A percentile compares a stretch with the other conserved stretches of the same genome.
phyloP scores from a whole-genome alignment of 2,329 filamentous ascomycete species.

The Verticillium tricorpus region DNA sequence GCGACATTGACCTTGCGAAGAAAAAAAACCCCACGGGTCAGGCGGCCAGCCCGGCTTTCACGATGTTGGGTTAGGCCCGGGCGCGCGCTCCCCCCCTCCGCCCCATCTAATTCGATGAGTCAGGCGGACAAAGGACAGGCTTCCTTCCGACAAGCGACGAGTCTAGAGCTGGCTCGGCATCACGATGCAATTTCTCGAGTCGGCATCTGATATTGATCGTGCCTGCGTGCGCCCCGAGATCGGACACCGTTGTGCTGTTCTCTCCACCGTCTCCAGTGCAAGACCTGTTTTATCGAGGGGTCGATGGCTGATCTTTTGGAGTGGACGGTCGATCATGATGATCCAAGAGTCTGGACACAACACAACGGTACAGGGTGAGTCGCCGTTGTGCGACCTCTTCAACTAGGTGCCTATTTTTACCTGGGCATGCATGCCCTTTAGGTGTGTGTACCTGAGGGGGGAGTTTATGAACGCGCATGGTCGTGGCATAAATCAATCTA shows the following conservation, averaged over 20 bases:
- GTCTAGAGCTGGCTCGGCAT: neutral
- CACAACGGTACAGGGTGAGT: neutral
- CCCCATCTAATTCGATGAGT: neutral
- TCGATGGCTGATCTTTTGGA: neutral
- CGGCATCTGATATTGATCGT: neutral
- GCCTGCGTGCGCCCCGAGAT: neutral
- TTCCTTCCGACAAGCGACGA: neutral
- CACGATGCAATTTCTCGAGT: neutral
- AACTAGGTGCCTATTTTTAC: neutral
- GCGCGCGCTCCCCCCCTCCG: neutral
- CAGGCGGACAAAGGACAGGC: neutral
- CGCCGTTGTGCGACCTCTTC: neutral
- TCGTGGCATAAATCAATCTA: neutral
- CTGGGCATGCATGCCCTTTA: no score
- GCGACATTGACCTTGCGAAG: neutral
- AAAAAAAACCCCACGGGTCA: neutral
- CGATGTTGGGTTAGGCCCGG: neutral
- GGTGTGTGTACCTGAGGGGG: no score
- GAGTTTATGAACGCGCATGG: neutral
- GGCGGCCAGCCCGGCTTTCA: neutral
- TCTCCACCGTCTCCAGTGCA: neutral
- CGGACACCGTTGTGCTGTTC: neutral
- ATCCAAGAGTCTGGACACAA: neutral
- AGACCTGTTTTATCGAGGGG: neutral
- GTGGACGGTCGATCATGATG: neutral